Evolutionary conservation across 148 eudicot species (phyloP), one percentile per base, ranked within the genome.

Genomic region (Amaranthus cruentus): DNA sequence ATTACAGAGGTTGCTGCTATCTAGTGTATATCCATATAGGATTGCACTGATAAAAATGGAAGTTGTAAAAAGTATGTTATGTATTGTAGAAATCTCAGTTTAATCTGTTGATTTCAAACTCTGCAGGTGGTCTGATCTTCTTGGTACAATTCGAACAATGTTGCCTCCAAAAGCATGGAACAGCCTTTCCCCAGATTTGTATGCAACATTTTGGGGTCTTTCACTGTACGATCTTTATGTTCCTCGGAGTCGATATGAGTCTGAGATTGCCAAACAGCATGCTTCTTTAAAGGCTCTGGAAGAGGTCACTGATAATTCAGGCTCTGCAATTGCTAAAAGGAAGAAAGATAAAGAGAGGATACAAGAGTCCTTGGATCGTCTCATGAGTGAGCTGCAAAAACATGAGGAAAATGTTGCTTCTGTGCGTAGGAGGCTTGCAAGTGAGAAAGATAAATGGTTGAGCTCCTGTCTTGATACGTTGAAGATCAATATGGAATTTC

Each of bases 131-230:
- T 82, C 88, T 53, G 88, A 81, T 86, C 97, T 92, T 77, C 92
- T 96, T 74, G 84, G 83, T 51, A 87, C 92, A 52, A 87, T 92
- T 74, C 82, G 87, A 74, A 86, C 88, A 63, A 89, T 92, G 92
- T 76, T 92, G 79, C 99, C 99, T 73, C 76, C 94, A 21, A 96
- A 87, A 82, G 94, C 97, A 3, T 96, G 99, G 97, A 96, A 96
- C 69, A 96, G 99, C 83, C 95, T 96, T 61, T 96, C 99, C 57
- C 94, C 99, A 11, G 99, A 92, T 84, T 80, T 96, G 6, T 96
- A 92, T 82, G 94, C 96, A 28, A 90, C 99, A 44, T 96, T 96
- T 81, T 96, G 99, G 99, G 99, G 99, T 50, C 90, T 96, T 63
- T 86, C 94, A 6, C 81, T 96, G 21, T 96, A 96, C 87, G 99